Base-by-base conservation (phyloP, 768 basidiomycete genomes). In the Leccinum imitatum region DNA sequence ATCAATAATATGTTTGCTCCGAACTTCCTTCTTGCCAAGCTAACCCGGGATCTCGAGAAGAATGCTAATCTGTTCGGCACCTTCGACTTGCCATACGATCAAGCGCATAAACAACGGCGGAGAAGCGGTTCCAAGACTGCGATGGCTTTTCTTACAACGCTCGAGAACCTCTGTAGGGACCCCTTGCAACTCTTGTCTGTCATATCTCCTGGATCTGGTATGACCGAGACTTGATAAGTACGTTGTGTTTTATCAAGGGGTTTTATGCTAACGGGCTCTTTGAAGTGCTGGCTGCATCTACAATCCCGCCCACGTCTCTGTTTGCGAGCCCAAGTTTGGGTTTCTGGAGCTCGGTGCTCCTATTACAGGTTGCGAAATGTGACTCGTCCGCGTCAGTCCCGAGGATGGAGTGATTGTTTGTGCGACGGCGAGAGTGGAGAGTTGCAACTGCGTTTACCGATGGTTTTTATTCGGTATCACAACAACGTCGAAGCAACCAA, bases 401-500 rank as follows among this genome's bases (percentile, higher is more conserved):
- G 64, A 62, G 15, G 70, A 70, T 27, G 69, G 70, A 6, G 52
- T 53, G 3, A 63, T 65, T 0, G 33, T 69, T 56, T 65, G 71
- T 54, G 62, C 57, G 68, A 71, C 1, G 65, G 66, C 6, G 67
- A 77, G 63, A 70, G 67, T 15, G 78, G 78, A 5, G 72, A 77
- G n/a, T 70, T 79, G 15, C 76, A 78, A 62, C 48, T 84, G 21
- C 68, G 72, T 17, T 78, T 77, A 6, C 71, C 77, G 1, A 74
- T 73, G 58, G 60, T 80, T 2, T 75, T 76, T 67, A 59, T 62
- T 25, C 77, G 80, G 21, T 86, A 85, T 65, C 77, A 74, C 68
- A 75, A 73, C 64, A 82, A 85, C 65, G 57, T 63, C 7, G 65
- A 77, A 60, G 81, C 83, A 0, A 85, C 83, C 14, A 59, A 61